A percentile compares a stretch with the other conserved stretches of the same genome.
phyloP scores from a whole-genome alignment of 139 green algal genomes.

The Spirogloea muscicola region DNA sequence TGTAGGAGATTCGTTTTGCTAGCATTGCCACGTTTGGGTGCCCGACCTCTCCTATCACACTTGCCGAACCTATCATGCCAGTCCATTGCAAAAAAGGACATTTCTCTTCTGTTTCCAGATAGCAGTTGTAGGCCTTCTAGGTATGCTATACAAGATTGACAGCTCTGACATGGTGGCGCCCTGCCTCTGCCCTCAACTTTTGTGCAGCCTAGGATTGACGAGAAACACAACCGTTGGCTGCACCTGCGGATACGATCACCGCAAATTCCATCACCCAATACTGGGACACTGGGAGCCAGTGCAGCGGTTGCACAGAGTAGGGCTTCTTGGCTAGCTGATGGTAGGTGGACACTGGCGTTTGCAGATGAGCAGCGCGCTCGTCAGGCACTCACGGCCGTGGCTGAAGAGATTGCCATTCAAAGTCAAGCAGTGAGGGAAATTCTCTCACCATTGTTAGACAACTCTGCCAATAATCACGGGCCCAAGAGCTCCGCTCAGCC shows the following conservation, averaged over 20 bases:
- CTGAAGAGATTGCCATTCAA: conserved; percentile 41
- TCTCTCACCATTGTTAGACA: too few species aligned
- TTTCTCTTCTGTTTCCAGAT: not conserved
- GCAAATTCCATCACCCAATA: conserved; percentile 3
- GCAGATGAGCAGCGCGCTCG: conserved; percentile 25
- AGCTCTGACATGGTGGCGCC: not conserved
- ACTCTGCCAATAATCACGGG: too few species aligned
- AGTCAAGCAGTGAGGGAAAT: conserved; percentile 31
- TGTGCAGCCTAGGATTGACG: conserved; percentile 29
- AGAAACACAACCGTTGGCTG: conserved; percentile 52
- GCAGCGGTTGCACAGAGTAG: not conserved
- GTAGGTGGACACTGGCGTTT: conserved; percentile 54
- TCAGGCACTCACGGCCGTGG: conserved; percentile 11
- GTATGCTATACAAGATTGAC: not conserved
- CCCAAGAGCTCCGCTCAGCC: too few species aligned
- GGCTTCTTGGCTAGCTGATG: conserved; percentile 40
- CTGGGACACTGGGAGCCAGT: conserved; percentile 1
- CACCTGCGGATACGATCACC: conserved; percentile 52
- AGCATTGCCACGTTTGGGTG: not conserved
- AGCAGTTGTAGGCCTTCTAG: too few species aligned
- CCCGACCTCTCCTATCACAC: not conserved
- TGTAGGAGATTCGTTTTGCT: not conserved
- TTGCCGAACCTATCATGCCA: not conserved
- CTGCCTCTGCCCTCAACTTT: not conserved
- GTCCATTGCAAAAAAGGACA: not conserved